These are phyloP conservation scores for Pseudoturritis turrita DNA, from an alignment of 345 rosid species.

Conservation along the genomic window DNA sequence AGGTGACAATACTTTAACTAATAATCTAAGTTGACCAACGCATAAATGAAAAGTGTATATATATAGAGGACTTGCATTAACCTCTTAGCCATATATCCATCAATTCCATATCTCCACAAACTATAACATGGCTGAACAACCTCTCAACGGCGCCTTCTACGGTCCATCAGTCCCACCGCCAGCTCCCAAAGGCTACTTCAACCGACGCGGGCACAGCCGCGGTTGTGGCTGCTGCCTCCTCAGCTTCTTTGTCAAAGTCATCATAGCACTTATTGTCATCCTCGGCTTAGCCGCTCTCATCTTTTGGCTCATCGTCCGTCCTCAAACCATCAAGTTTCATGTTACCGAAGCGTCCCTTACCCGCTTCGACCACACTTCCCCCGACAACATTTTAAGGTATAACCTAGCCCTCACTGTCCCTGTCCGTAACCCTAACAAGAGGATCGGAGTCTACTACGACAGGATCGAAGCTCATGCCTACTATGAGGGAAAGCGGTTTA, in stretches of 20 bases:
- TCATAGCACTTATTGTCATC: conserved; percentile 35
- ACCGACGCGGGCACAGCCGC: conserved; percentile 47
- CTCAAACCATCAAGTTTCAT: conserved; percentile 45
- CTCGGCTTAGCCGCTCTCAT: conserved; percentile 47
- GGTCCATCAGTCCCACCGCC: conserved; percentile 67
- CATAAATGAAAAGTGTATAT: conserved; percentile 7
- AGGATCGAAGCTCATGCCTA: conserved; percentile 45
- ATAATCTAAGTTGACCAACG: conserved; percentile 13
- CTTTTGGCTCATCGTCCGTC: conserved; percentile 65
- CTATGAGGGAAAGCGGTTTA: conserved; percentile 42
- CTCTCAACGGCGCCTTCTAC: conserved; percentile 68
- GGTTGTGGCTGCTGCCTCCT: conserved; percentile 64
- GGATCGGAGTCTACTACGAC: conserved; percentile 49
- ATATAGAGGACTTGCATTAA: conserved; percentile 11
- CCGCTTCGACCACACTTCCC: conserved; percentile 41
- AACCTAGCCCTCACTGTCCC: conserved; percentile 47
- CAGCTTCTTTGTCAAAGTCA: conserved; percentile 38
- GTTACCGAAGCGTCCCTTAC: conserved; percentile 45
- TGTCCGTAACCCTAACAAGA: conserved; percentile 61
- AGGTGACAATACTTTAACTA: conserved; percentile 9
- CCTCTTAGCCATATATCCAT: conserved; percentile 7
- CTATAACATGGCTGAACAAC: conserved; percentile 33
- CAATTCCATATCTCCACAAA: conserved; percentile 11
- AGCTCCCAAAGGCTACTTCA: conserved; percentile 32
- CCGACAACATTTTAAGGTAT: conserved; percentile 33